Conservation (phyloP, 305 asterid species). For the Salvia sclarea region DNA sequence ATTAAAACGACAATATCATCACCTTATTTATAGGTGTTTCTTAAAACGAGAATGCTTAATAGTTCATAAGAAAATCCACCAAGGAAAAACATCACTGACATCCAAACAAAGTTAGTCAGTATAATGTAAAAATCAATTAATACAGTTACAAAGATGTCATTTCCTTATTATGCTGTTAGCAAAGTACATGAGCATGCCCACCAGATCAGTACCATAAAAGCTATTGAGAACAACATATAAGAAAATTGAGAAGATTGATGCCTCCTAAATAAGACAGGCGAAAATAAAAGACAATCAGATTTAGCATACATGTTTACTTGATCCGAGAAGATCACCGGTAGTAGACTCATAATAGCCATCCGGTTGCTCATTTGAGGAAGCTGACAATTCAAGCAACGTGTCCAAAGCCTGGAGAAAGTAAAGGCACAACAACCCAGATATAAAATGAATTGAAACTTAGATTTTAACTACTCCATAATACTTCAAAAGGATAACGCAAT, state of each 20-base stretch:
- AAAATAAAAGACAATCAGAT: slow-evolving; percentile 27
- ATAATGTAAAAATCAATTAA: not conserved
- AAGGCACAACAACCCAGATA: slow-evolving; percentile 3
- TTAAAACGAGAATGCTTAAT: too few species aligned
- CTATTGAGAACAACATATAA: slow-evolving; percentile 7
- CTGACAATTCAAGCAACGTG: slow-evolving; percentile 68
- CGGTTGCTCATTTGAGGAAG: slow-evolving; percentile 52
- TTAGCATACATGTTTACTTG: slow-evolving; percentile 51
- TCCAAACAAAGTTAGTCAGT: not conserved
- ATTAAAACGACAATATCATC: not conserved
- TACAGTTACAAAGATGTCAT: not conserved
- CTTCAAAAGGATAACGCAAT: slow-evolving; percentile 11
- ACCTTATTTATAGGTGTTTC: too few species aligned
- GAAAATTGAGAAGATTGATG: not conserved
- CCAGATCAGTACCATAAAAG: slow-evolving; percentile 7
- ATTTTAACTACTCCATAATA: slow-evolving; percentile 6
- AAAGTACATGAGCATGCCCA: slow-evolving; percentile 12
- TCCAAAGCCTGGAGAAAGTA: slow-evolving; percentile 68
- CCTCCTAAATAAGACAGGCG: slow-evolving; percentile 9
- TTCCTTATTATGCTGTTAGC: slow-evolving; percentile 1
- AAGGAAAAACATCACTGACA: too few species aligned
- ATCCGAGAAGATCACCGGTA: slow-evolving; percentile 42
- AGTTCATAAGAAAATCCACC: too few species aligned
- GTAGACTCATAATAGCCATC: slow-evolving; percentile 37
- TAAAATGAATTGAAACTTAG: not conserved